Conservation (phyloP, 345 rosid genomes). For the Salix caprea region DNA sequence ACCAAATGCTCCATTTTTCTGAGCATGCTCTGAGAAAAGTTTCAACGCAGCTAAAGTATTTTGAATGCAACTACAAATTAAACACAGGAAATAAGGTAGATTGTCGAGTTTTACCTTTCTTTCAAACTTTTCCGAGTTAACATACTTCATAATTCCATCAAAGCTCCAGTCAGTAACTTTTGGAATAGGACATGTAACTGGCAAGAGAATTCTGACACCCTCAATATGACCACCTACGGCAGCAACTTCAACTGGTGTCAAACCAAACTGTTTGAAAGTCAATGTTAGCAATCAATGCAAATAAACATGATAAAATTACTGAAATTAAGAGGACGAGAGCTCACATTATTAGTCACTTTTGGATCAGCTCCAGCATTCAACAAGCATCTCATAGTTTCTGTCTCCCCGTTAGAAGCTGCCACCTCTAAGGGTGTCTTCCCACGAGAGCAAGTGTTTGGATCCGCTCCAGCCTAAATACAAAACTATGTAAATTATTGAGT, state of each 20-base stretch:
- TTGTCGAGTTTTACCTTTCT: not conserved
- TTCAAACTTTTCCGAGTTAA: not conserved
- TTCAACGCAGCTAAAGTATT: not conserved
- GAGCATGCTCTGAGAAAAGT: not conserved
- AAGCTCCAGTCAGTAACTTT: not conserved
- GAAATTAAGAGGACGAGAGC: not conserved
- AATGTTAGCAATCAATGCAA: too few species aligned
- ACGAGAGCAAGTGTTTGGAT: not conserved
- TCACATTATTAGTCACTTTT: not conserved
- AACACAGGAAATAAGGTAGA: too few species aligned
- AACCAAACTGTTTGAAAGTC: not conserved
- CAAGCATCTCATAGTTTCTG: conserved; percentile 7
- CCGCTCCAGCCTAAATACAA: conserved; percentile 9
- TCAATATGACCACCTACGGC: not conserved
- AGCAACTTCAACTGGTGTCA: conserved; percentile 7
- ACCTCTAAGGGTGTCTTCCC: not conserved
- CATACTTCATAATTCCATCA: not conserved
- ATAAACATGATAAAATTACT: not conserved
- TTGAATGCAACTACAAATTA: too few species aligned
- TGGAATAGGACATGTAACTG: not conserved
- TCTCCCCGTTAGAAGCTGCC: not conserved
- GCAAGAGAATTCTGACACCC: not conserved
- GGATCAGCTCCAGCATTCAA: not conserved
- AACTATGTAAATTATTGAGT: not conserved
- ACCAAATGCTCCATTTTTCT: not conserved